Base-by-base conservation (phyloP, 164 flowering plant genomes). In the Vitis labrusca region DNA sequence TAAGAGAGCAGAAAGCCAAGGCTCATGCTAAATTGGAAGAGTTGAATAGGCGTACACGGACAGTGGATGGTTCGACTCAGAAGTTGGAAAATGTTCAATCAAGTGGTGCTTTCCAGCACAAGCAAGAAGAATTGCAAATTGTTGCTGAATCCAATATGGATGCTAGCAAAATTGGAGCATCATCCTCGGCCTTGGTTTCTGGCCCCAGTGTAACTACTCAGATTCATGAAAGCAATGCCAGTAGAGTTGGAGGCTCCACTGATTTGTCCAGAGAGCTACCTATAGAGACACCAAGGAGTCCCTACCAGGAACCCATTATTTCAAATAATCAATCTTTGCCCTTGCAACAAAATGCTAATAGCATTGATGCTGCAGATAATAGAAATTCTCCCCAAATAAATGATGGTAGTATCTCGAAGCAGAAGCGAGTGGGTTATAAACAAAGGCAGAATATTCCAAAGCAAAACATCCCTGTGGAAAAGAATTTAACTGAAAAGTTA, bases 11-110 rank as follows among this genome's bases (percentile, higher is more conserved):
- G 88, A 93, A 80, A 77, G 99, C 99, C 37, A 96, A 86, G 84
- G 98, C 98, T 78, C 84, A 68, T 32, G 98, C 97, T 44, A 96
- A 96, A 74, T 76, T 93, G 79, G 98, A 96, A 74, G 98, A 96
- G 78, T 74, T 96, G 83, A 82, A 96, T 70, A 86, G 86, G 78
- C 88, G 96, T 56, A 75, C 85, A 54, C 80, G 76, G 64, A 76
- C 78, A 12, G 77, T 16, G 50, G 91, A 88, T 68, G 73, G 63
- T 74, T 71, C 71, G 48, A 67, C 67, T 51, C 76, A 76, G 74
- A 85, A 83, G 68, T 27, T 63, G 59, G 94, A 84, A 16, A 66
- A 59, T 70, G 65, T 63, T 73, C 65, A 4, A 23, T 14, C 75
- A 9, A 44, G 61, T 72, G 69, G 11, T 68, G 62, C 30, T 59